A percentile compares a stretch with the other conserved stretches of the same genome.
These are phyloP conservation scores for Lactifluus echinatus DNA, from an alignment of 768 basidiomycete species.

Conservation along the genomic window DNA sequence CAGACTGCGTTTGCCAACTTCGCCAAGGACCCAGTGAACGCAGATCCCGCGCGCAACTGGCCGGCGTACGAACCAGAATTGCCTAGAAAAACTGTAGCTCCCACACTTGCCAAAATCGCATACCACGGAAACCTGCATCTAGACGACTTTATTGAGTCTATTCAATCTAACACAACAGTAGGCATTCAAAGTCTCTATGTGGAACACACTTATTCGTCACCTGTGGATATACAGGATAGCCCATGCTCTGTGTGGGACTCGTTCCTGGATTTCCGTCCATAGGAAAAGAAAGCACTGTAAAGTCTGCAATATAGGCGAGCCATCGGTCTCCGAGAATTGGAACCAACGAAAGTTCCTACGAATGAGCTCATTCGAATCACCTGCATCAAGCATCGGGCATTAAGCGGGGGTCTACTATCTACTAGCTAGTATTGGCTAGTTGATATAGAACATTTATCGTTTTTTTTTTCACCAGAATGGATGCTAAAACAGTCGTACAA, in stretches of 20 bases:
- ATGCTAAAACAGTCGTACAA: background rate
- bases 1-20: slow-evolving; percentile 10
- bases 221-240: background rate
- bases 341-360: no score
- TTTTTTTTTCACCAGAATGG: background rate
- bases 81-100: background rate
- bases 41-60: slow-evolving; percentile 5
- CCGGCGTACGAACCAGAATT: background rate
- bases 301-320: no score
- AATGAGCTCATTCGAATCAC: no score
- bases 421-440: background rate
- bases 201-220: background rate
- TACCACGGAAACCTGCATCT: background rate
- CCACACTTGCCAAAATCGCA: slow-evolving; percentile 4
- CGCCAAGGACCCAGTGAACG: background rate
- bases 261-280: background rate
- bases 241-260: background rate
- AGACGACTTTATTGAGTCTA: background rate
- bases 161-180: background rate
- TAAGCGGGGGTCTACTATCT: background rate
- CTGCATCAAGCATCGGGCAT: no score
- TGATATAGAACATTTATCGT: background rate
- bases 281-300: no score
- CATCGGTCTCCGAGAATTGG: no score
- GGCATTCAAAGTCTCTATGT: background rate